Evolutionary conservation across 2,329 filamentous ascomycete species (phyloP), one percentile per base, ranked within the genome.

Genomic region (Graphilbum fragrans): DNA sequence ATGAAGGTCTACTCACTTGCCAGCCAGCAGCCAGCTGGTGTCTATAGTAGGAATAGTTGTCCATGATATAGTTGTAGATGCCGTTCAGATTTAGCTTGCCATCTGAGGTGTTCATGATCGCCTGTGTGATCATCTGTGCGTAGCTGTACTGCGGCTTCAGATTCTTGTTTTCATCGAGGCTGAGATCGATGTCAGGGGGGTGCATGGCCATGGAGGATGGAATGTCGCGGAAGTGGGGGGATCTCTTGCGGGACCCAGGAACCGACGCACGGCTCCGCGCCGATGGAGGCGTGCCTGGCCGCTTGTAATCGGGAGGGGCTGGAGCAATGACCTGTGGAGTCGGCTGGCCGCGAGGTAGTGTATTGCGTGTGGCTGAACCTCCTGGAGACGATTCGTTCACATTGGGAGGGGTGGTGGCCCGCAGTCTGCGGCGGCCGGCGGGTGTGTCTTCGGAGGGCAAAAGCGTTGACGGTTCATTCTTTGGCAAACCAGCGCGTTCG

Each of bases 121-220:
- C 92, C 62, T 96, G 92, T 1, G 87, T 92, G 49, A 98, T 98
- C 68, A 98, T 78, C 57, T 94, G 86, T 3, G 92, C 88, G 61
- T 98, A 98, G 59, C 90, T 96, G 59, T 85, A 94, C 36, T 88
- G 85, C 2, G 92, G 93, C 59, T 98, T 98, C 55, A 96, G 77
- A 49, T 95, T 86, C 57, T 84, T 84, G 49, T 88, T 86, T 23
- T 80, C 75, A 50, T 96, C 88, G 27, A 80, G 70, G 55, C 86
- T 88, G 48, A 88, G 74, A 59, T 92, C 84, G 41, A 88, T 75
- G 46, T 77, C 71, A 45, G 63, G 67, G 37, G 69, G 60, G 47
- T 62, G 67, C 58, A 70, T 61, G 37, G 70, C 50, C 49, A 71
- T 56, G 17, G 63, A 62, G n/a, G 63, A 61, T 32, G 63, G 60